phyloP scores from a whole-genome alignment of 495 filamentous ascomycete genomes.

The Xylaria acuta region DNA sequence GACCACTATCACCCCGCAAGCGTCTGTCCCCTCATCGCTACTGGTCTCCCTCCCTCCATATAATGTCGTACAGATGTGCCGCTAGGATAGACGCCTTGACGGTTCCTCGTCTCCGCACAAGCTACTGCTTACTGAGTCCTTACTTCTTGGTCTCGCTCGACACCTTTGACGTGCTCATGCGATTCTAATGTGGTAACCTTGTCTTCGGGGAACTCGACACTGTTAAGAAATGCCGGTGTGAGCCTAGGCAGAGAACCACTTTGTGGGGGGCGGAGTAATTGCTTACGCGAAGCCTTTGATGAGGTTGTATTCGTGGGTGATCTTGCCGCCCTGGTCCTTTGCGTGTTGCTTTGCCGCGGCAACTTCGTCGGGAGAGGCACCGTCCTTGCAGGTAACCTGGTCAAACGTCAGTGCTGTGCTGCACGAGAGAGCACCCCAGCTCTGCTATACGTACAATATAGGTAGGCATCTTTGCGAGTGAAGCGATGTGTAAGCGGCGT shows the following conservation, averaged over 20 bases:
- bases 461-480: conserved; percentile 65
- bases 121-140: conserved; percentile 66
- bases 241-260: not conserved
- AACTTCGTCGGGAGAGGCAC: conserved; percentile 65
- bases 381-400: conserved; percentile 80
- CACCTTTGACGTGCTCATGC: conserved; percentile 69
- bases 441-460: conserved; percentile 64
- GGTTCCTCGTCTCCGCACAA: too few species aligned
- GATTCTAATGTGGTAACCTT: conserved; percentile 64
- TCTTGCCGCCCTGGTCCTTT: conserved; percentile 74
- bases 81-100: not conserved
- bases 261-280: not conserved
- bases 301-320: conserved; percentile 80
- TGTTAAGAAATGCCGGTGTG: conserved; percentile 42
- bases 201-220: conserved; percentile 76
- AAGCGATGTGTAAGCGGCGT: conserved; percentile 31
- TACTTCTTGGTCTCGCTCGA: conserved; percentile 76
- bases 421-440: not conserved
- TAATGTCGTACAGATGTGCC: not conserved
- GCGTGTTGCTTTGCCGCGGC: conserved; percentile 77
- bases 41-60: not conserved
- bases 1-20: conserved; percentile 14
- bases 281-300: conserved; percentile 92
- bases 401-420: not conserved
- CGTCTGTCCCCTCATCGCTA: conserved; percentile 17